phyloP scores from a whole-genome alignment of 371 early-diverging fungal genomes.

The Paramicrosporidium saccamoebae region DNA sequence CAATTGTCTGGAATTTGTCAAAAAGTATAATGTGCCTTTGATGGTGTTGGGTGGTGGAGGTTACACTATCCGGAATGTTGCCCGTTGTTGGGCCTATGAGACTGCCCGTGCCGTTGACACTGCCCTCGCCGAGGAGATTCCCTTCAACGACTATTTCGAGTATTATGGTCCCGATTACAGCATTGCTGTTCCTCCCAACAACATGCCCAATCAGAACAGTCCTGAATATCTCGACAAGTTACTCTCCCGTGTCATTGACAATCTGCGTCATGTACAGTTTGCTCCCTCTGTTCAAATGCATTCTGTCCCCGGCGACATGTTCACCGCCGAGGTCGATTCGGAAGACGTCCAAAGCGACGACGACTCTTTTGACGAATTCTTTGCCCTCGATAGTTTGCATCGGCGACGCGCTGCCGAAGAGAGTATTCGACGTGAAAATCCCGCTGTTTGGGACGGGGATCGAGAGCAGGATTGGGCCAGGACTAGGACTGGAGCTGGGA shows the following conservation, averaged over 20 bases:
- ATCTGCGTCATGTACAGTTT: conserved; percentile 41
- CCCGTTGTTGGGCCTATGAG: conserved; percentile 93
- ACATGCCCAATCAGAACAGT: conserved; percentile 83
- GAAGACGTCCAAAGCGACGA: conserved; percentile 9
- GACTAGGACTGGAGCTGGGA: too few species aligned
- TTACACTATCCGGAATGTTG: conserved; percentile 93
- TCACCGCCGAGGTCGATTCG: too few species aligned
- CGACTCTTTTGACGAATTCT: conserved; percentile 1
- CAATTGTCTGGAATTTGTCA: conserved; percentile 69
- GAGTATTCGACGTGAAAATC: too few species aligned
- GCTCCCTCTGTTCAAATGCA: conserved; percentile 91
- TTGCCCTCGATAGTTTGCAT: not conserved
- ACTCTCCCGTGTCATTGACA: conserved; percentile 22
- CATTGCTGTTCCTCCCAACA: conserved; percentile 64
- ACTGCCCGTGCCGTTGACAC: conserved; percentile 64
- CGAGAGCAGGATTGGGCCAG: too few species aligned
- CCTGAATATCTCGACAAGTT: conserved; percentile 56
- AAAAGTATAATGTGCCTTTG: conserved; percentile 62
- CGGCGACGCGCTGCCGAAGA: not conserved
- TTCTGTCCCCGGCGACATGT: conserved; percentile 14
- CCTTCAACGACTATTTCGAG: conserved; percentile 77
- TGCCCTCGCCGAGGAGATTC: conserved; percentile 30
- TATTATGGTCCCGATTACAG: conserved; percentile 79
- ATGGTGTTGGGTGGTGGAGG: conserved; percentile 96
- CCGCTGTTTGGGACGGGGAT: too few species aligned